These are phyloP conservation scores for Tilletiaria anomala DNA, from an alignment of 1,284 basidiomycete species.

Conservation along the genomic window DNA sequence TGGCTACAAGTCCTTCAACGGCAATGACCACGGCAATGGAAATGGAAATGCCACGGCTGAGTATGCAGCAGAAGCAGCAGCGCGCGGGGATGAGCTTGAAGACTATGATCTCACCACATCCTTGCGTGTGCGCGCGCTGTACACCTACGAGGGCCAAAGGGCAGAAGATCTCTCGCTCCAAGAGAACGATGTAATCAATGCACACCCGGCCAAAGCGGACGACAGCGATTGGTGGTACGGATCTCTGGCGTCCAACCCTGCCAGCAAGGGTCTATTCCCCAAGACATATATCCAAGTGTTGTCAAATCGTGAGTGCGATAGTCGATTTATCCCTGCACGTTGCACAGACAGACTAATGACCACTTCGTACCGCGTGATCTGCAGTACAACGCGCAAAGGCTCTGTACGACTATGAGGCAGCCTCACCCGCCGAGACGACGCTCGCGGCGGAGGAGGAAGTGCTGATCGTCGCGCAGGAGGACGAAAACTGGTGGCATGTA, in stretches of 20 bases:
- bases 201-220: slow-evolving; percentile 60
- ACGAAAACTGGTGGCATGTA: slow-evolving; percentile 36
- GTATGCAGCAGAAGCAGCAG: slow-evolving; percentile 4
- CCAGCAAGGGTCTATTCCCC: slow-evolving; percentile 78
- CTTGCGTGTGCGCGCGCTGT: slow-evolving; percentile 51
- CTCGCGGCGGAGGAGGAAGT: slow-evolving; percentile 27
- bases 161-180: slow-evolving; percentile 72
- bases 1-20: slow-evolving; percentile 1
- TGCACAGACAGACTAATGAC: background rate
- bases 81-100: slow-evolving; percentile 42
- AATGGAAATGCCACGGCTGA: background rate
- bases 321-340: background rate
- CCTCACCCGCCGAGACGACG: slow-evolving; percentile 29
- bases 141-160: slow-evolving; percentile 64
- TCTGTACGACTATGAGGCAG: slow-evolving; percentile 31
- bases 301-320: slow-evolving; percentile 3
- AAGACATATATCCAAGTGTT: slow-evolving; percentile 51
- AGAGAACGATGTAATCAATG: slow-evolving; percentile 66
- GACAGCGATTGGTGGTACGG: slow-evolving; percentile 74
- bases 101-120: slow-evolving; percentile 57
- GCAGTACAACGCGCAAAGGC: slow-evolving; percentile 24
- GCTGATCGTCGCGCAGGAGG: slow-evolving; percentile 29
- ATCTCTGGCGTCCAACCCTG: slow-evolving; percentile 50
- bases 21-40: background rate
- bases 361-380: background rate